phyloP scores from a whole-genome alignment of 225 moss, liverwort and hornwort genomes.

The Physcomitrellopsis africana region DNA sequence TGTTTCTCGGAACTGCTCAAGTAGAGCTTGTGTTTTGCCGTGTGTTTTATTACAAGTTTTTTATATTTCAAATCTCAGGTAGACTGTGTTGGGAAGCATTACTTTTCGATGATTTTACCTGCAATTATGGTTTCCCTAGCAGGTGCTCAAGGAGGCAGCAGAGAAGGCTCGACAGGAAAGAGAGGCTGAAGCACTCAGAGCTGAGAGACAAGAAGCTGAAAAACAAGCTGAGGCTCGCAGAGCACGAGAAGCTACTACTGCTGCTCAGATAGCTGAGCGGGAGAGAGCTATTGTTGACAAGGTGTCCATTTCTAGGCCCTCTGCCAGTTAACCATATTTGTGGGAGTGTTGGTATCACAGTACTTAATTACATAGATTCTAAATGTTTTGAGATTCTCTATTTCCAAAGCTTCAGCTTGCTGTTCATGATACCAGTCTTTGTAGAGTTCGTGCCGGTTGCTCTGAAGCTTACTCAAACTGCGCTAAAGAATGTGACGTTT shows the following conservation, averaged over 20 bases:
- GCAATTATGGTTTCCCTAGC: conserved; percentile 28
- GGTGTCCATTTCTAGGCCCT: conserved; percentile 36
- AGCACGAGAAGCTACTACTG: conserved; percentile 46
- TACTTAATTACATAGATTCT: background rate
- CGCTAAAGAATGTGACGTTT: background rate
- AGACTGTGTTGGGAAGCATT: conserved; percentile 13
- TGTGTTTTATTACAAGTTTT: background rate
- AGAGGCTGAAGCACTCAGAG: conserved; percentile 44
- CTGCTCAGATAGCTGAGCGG: conserved; percentile 41
- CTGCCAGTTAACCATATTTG: background rate
- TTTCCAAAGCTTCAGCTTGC: conserved; percentile 13
- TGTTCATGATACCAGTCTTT: background rate
- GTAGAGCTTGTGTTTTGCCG: background rate
- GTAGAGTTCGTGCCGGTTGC: conserved; percentile 3
- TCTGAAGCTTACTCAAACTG: conserved; percentile 8
- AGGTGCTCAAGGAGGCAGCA: conserved; percentile 60
- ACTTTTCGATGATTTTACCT: conserved; percentile 10
- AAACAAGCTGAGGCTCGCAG: conserved; percentile 45
- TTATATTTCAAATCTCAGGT: conserved; percentile 5
- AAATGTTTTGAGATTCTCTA: conserved; percentile 11
- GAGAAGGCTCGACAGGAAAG: conserved; percentile 63
- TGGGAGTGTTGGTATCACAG: background rate
- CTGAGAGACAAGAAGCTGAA: conserved; percentile 41
- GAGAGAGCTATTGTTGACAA: conserved; percentile 52
- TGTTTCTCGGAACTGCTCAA: background rate